Percentiles rank a stretch among this genome's conserved stretches.
phyloP scores from a whole-genome alignment of 2,329 filamentous ascomycete species.

The Didymella pinodella region DNA sequence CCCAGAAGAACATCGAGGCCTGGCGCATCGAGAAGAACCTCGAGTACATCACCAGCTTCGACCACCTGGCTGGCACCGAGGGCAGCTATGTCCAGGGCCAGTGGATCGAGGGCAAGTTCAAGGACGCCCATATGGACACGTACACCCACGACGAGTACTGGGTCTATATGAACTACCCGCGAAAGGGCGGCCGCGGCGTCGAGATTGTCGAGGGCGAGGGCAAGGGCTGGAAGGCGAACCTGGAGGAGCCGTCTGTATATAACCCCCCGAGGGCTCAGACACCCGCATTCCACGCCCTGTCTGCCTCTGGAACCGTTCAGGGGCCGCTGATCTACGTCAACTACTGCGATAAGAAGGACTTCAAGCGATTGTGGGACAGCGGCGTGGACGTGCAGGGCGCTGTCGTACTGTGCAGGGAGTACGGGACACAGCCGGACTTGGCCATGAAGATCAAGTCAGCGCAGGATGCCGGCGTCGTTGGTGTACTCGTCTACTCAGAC shows the following conservation, averaged over 20 bases:
- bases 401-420: slow-evolving; percentile 83
- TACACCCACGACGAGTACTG: slow-evolving; percentile 77
- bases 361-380: slow-evolving; percentile 72
- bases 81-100: slow-evolving; percentile 86
- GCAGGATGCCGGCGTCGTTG: slow-evolving; percentile 82
- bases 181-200: slow-evolving; percentile 76
- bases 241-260: slow-evolving; percentile 82
- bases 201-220: slow-evolving; percentile 77
- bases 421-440: slow-evolving; percentile 74
- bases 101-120: slow-evolving; percentile 82
- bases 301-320: slow-evolving; percentile 82
- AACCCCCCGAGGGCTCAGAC: slow-evolving; percentile 69
- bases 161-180: slow-evolving; percentile 92
- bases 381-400: slow-evolving; percentile 79
- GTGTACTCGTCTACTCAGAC: slow-evolving; percentile 92
- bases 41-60: slow-evolving; percentile 79
- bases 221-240: slow-evolving; percentile 75
- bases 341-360: slow-evolving; percentile 86
- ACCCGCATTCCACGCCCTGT: slow-evolving; percentile 85
- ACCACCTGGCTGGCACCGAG: slow-evolving; percentile 93
- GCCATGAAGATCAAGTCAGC: slow-evolving; percentile 90
- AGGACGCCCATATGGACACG: slow-evolving; percentile 74
- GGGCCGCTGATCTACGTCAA: slow-evolving; percentile 92
- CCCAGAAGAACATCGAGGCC: slow-evolving; percentile 76
- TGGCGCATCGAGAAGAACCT: slow-evolving; percentile 71